These are phyloP conservation scores for Apiospora marii DNA, from an alignment of 2,329 filamentous ascomycete species.

Conservation along the genomic window DNA sequence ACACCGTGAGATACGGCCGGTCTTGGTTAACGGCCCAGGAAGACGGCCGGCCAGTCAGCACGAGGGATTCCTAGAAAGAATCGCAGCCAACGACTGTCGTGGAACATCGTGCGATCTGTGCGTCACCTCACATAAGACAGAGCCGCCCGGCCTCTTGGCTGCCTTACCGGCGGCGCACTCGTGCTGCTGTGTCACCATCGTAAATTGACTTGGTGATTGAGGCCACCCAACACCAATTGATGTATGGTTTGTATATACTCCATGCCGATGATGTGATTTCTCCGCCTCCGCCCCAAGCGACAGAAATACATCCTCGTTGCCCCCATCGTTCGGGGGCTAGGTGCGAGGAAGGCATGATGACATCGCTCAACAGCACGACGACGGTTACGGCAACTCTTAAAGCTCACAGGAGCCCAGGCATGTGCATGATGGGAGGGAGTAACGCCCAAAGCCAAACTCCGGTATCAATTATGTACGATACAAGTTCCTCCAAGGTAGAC, in stretches of 20 bases:
- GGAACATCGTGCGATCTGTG: slow-evolving; percentile 18
- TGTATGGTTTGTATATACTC: not conserved
- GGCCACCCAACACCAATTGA: not conserved
- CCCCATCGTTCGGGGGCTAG: not conserved
- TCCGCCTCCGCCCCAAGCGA: not conserved
- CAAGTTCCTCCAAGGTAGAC: not conserved
- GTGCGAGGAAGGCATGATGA: not conserved
- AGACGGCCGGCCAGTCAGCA: not conserved
- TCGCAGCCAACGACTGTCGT: not conserved
- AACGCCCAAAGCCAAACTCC: slow-evolving; percentile 15
- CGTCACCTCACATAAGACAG: slow-evolving; percentile 16
- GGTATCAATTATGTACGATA: slow-evolving; percentile 18
- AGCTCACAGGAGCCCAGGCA: not conserved
- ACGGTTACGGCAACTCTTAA: not conserved
- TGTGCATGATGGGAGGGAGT: not conserved
- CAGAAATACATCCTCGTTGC: not conserved
- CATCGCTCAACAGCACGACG: not conserved
- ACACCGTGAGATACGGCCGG: not conserved
- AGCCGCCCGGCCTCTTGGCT: not conserved
- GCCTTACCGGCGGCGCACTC: not conserved
- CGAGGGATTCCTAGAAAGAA: not conserved
- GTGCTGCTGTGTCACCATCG: not conserved
- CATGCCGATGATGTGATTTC: not conserved
- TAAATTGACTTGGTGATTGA: not conserved
- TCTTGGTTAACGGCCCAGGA: not conserved